Conservation (phyloP, 768 basidiomycete genomes). For the Tylopilus balloui region DNA sequence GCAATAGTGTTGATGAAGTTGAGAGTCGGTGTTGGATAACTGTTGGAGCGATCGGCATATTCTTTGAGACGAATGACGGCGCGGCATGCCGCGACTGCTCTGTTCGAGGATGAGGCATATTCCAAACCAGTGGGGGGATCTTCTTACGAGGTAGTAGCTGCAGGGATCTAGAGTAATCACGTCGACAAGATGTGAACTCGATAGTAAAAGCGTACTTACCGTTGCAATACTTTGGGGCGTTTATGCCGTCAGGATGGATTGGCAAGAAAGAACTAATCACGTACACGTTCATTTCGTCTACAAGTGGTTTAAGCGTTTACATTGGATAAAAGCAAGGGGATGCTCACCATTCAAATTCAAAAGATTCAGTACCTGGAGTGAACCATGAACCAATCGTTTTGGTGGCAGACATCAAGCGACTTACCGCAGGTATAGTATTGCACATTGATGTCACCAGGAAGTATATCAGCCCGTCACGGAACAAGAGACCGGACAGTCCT, state of each 20-base stretch:
- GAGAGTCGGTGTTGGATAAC: conserved; percentile 16
- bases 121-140: not conserved
- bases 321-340: not conserved
- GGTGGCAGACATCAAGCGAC: conserved; percentile 16
- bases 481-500: conserved; percentile 61
- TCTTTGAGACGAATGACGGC: conserved; percentile 62
- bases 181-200: not conserved
- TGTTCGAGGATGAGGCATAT: conserved; percentile 9
- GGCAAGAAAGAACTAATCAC: not conserved
- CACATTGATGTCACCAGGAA: conserved; percentile 62
- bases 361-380: conserved; percentile 22
- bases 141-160: conserved; percentile 60
- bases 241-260: conserved; percentile 1
- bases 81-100: conserved; percentile 51
- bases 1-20: conserved; percentile 20
- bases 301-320: not conserved
- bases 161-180: conserved; percentile 45
- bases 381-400: not conserved
- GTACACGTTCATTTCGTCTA: conserved; percentile 28
- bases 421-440: conserved; percentile 64
- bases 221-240: conserved; percentile 18
- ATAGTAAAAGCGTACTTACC: conserved; percentile 6
- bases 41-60: conserved; percentile 36
- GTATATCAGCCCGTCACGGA: conserved; percentile 69
- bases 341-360: conserved; percentile 24